These are phyloP conservation scores for Talaromyces stipitatus DNA, from an alignment of 495 filamentous ascomycete genomes.

Conservation along the genomic window DNA sequence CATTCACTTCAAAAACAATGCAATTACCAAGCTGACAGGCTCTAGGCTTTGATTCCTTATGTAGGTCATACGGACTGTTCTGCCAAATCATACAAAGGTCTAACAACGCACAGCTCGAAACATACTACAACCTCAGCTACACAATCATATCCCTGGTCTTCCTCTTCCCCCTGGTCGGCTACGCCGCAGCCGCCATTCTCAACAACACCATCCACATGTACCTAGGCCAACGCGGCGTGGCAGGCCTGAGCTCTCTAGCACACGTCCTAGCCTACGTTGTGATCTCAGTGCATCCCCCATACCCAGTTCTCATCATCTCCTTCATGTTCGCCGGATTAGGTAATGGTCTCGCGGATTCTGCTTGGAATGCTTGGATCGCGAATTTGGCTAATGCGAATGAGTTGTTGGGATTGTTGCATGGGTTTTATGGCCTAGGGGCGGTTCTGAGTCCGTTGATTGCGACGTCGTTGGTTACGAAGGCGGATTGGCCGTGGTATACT, in stretches of 20 bases:
- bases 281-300: conserved; percentile 48
- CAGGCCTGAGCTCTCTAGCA: conserved; percentile 51
- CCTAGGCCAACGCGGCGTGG: conserved; percentile 65
- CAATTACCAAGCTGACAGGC: background rate
- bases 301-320: conserved; percentile 45
- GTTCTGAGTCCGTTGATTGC: conserved; percentile 47
- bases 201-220: conserved; percentile 46
- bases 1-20: background rate
- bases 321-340: conserved; percentile 49
- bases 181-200: conserved; percentile 41
- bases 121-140: conserved; percentile 47
- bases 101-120: conserved; percentile 34
- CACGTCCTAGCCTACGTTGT: conserved; percentile 53
- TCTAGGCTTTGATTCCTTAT: conserved; percentile 50
- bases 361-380: conserved; percentile 56
- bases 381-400: conserved; percentile 50
- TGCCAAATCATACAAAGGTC: background rate
- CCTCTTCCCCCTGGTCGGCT: conserved; percentile 50
- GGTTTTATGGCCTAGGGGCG: conserved; percentile 50
- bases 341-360: conserved; percentile 49
- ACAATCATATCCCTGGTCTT: conserved; percentile 50
- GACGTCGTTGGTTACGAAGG: conserved; percentile 46
- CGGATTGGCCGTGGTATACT: conserved; percentile 41
- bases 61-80: conserved; percentile 15
- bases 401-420: conserved; percentile 49